These are phyloP conservation scores for Platismatia glauca DNA, from an alignment of 495 filamentous ascomycete species.

Conservation along the genomic window DNA sequence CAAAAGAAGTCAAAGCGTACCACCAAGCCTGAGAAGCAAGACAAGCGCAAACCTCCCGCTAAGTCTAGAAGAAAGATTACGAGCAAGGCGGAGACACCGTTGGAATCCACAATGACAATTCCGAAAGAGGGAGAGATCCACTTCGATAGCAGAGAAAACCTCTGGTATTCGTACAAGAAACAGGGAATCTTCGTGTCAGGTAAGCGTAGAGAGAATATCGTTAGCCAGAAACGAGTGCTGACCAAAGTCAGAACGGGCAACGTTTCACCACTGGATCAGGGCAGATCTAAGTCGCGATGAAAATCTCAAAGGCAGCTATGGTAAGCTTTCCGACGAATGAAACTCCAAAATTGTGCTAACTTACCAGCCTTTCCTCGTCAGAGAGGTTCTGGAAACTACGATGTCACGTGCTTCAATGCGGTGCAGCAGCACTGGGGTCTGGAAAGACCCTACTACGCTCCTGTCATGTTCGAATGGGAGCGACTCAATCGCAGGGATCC, in stretches of 20 bases:
- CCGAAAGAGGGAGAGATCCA: background rate
- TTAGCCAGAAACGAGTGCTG: background rate
- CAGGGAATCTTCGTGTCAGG: background rate
- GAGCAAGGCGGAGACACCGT: no score
- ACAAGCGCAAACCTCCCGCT: background rate
- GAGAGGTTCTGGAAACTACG: background rate
- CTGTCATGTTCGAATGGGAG: conserved; percentile 10
- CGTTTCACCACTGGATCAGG: conserved; percentile 9
- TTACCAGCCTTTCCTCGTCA: background rate
- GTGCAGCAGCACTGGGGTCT: background rate
- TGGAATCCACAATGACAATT: background rate
- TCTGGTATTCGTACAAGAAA: background rate
- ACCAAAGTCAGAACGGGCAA: background rate
- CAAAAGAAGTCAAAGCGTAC: background rate
- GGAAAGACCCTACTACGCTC: background rate
- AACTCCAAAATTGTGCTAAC: background rate
- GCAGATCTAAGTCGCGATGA: background rate
- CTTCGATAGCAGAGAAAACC: background rate
- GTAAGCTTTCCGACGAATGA: background rate
- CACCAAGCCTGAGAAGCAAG: background rate
- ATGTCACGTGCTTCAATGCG: background rate
- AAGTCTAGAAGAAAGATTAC: background rate
- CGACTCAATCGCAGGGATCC: background rate
- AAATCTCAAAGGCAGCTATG: background rate
- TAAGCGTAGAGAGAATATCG: background rate